A percentile compares a stretch with the other conserved stretches of the same genome.
Evolutionary conservation across 495 filamentous ascomycete genomes (phyloP).

Genomic region (Penicillium canescens): DNA sequence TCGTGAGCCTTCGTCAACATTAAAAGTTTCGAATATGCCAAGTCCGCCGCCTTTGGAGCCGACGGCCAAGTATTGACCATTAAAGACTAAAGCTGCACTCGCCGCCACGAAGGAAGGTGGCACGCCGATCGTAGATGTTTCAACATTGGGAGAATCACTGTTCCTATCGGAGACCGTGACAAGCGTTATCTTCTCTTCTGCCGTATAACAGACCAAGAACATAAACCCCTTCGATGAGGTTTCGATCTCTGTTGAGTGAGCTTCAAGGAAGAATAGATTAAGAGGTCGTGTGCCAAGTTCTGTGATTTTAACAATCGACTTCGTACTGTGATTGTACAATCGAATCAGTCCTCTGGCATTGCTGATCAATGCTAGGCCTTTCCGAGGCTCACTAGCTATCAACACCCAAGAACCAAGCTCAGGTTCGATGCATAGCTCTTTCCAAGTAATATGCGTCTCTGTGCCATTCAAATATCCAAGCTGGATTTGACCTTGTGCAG

Average conservation of each 20-base stretch:
- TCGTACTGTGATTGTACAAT: constrained; percentile 37
- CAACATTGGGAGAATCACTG: constrained; percentile 14
- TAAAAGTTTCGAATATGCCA: constrained; percentile 47
- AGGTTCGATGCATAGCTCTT: constrained; percentile 31
- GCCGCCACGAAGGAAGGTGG: constrained; percentile 38
- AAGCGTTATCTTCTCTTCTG: constrained; percentile 29
- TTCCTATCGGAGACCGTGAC: constrained; percentile 24
- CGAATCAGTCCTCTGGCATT: constrained; percentile 31
- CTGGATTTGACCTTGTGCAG: constrained; percentile 60
- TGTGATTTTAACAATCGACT: constrained; percentile 24
- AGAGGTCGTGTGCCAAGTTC: constrained; percentile 27
- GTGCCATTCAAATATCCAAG: constrained; percentile 36
- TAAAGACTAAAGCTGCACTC: constrained; percentile 36
- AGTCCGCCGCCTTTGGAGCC: constrained; percentile 68
- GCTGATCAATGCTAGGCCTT: constrained; percentile 39
- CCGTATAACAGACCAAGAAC: constrained; percentile 35
- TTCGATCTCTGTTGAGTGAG: constrained; percentile 1
- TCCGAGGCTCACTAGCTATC: constrained; percentile 27
- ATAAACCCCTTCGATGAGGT: constrained; percentile 2
- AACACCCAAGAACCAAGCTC: constrained; percentile 32
- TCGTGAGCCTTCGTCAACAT: constrained; percentile 15
- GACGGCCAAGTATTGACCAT: constrained; percentile 54
- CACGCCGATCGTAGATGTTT: constrained; percentile 25
- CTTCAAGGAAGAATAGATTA: constrained; percentile 26
- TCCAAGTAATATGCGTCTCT: constrained; percentile 23